These are phyloP conservation scores for Borealophlyctis nickersoniae DNA, from an alignment of 192 early-diverging fungal genomes.

Conservation along the genomic window DNA sequence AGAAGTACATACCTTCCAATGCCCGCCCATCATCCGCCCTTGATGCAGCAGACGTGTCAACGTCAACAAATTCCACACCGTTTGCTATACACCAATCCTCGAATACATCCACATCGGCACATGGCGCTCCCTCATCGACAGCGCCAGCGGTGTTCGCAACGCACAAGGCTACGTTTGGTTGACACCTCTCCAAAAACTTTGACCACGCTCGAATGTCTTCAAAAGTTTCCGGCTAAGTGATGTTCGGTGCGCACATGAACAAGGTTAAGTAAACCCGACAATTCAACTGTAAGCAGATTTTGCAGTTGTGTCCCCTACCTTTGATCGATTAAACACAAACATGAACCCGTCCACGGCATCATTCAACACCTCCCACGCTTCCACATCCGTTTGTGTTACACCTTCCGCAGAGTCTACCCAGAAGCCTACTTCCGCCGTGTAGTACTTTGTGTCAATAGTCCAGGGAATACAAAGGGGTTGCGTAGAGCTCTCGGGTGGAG, in stretches of 20 bases:
- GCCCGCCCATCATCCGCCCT: too few species aligned
- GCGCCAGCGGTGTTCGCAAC: conserved; percentile 40
- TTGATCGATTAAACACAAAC: conserved; percentile 57
- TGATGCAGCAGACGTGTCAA: conserved; percentile 33
- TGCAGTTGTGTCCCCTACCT: conserved; percentile 30
- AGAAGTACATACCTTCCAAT: too few species aligned
- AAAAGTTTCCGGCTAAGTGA: conserved; percentile 55
- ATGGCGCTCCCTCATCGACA: neutral
- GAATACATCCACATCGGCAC: too few species aligned
- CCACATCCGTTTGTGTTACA: conserved; percentile 11
- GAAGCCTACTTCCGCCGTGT: conserved; percentile 58
- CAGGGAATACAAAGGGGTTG: conserved; percentile 36
- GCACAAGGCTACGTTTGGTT: conserved; percentile 55
- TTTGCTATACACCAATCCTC: conserved; percentile 62
- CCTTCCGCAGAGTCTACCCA: conserved; percentile 55
- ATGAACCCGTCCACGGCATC: conserved; percentile 51
- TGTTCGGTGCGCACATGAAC: too few species aligned
- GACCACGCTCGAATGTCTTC: conserved; percentile 51
- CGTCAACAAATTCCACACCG: conserved; percentile 64
- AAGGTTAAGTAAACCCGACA: too few species aligned
- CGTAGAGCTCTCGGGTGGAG: too few species aligned
- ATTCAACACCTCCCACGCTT: conserved; percentile 1
- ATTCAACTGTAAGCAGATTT: neutral
- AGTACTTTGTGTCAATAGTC: conserved; percentile 66
- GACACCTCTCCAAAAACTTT: conserved; percentile 46